Conservation (phyloP, 73 alveolate species). For the Stentor roeselii region DNA sequence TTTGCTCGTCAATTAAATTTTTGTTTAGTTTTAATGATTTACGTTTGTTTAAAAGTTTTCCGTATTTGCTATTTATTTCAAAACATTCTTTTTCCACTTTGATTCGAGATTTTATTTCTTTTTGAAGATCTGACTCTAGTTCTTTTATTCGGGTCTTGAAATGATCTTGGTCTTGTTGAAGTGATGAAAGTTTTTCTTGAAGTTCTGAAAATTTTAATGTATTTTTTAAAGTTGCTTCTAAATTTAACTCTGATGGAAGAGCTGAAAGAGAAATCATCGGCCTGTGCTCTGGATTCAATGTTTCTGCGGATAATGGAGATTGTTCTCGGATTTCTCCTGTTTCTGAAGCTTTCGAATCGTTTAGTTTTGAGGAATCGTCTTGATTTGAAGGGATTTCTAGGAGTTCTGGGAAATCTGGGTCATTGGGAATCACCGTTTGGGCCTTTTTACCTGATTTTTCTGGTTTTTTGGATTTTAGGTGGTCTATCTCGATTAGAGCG, state of each 20-base stretch:
- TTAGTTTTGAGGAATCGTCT: too few relatives aligned
- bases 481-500: not conserved
- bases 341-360: too few relatives aligned
- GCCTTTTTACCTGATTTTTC: too few relatives aligned
- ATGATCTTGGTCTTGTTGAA: constrained; percentile 14
- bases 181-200: not conserved
- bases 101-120: not conserved
- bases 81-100: not conserved
- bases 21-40: too few relatives aligned
- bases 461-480: not conserved
- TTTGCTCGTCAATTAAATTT: not conserved
- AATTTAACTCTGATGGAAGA: not conserved
- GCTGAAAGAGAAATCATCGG: not conserved
- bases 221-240: not conserved
- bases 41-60: not conserved
- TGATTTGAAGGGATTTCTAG: too few relatives aligned
- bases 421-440: too few relatives aligned
- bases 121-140: not conserved
- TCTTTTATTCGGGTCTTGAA: not conserved
- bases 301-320: too few relatives aligned
- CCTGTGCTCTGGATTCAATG: too few relatives aligned
- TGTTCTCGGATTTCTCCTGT: too few relatives aligned
- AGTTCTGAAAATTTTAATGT: not conserved
- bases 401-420: too few relatives aligned
- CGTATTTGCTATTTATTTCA: not conserved